Evolutionary conservation across 345 rosid genomes (phyloP).

Genomic region (Bruguiera gymnorhiza): DNA sequence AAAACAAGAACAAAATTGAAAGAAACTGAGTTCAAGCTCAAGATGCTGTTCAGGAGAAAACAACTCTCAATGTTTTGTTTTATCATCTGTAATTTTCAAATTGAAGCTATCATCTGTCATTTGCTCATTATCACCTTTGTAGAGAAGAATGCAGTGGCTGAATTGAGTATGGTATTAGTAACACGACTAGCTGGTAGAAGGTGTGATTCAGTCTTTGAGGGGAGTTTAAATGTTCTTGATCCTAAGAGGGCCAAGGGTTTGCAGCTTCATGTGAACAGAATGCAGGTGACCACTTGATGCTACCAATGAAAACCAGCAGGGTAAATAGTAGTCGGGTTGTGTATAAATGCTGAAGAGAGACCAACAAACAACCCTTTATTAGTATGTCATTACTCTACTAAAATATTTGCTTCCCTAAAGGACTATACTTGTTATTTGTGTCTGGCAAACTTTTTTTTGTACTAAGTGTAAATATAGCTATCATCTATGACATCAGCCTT

Average conservation of each 20-base stretch:
- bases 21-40: slow-evolving; percentile 79
- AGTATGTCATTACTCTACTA: neutral
- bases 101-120: neutral
- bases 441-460: neutral
- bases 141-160: slow-evolving; percentile 86
- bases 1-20: neutral
- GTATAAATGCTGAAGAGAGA: neutral
- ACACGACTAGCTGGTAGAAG: slow-evolving; percentile 76
- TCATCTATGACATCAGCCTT: neutral
- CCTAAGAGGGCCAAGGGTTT: slow-evolving; percentile 34
- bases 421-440: neutral
- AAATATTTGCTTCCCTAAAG: neutral
- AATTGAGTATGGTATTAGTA: slow-evolving; percentile 77
- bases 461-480: neutral
- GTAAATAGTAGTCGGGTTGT: neutral
- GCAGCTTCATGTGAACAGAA: slow-evolving; percentile 38
- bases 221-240: slow-evolving; percentile 46
- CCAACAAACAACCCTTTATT: neutral
- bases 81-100: slow-evolving; percentile 5
- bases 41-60: slow-evolving; percentile 57
- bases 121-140: slow-evolving; percentile 11
- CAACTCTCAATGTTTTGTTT: slow-evolving; percentile 75
- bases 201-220: slow-evolving; percentile 59
- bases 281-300: slow-evolving; percentile 38
- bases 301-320: neutral